Base-by-base conservation (phyloP, 495 filamentous ascomycete species). In the Xylaria venustula region DNA sequence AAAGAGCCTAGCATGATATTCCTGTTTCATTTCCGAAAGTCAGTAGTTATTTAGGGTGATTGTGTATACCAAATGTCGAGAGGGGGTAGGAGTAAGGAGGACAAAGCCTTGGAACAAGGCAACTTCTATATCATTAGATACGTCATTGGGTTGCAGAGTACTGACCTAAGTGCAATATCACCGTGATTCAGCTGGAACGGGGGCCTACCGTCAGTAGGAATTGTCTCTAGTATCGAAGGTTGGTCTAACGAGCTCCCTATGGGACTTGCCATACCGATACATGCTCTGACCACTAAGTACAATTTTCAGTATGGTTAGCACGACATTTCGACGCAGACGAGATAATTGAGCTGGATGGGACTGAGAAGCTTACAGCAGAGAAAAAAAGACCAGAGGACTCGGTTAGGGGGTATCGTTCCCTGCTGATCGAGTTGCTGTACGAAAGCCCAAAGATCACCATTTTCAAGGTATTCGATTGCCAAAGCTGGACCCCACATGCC, bases 241-340 rank as follows among this genome's bases (percentile, higher is more conserved):
- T 25, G 3, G 30, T 3, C 22, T 23, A 47, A 30, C 1, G 44
- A 20, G 7, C 20, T 19, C 14, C 6, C 32, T 20, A 37, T 22
- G 9, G 55, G 55, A 30, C 49, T 48, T 6, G 55, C 55, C 15
- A 58, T 47, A 22, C 44, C 55, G 22, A 58, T 58, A 20, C 30
- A 37, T 7, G 37, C 30, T 8, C 55, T 42, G 19, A 49, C 45
- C 22, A 58, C 55, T 58, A 12, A 20, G 3, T 3, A 8, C 20
- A 0, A 8, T 37, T 1, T 12, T 14, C 34, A 9, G 8, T 42
- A 48, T 36, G 49, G 45, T 49, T 26, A n/a, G 28, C 8, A 5
- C 46, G 34, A 7, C 20, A 12, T 12, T 3, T 34, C 5, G 44
- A 26, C 6, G 7, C 14, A 22, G 20, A 32, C 17, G 19, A 44